Evolutionary conservation across 2,329 filamentous ascomycete genomes (phyloP).

Genomic region (Emergomyces orientalis): DNA sequence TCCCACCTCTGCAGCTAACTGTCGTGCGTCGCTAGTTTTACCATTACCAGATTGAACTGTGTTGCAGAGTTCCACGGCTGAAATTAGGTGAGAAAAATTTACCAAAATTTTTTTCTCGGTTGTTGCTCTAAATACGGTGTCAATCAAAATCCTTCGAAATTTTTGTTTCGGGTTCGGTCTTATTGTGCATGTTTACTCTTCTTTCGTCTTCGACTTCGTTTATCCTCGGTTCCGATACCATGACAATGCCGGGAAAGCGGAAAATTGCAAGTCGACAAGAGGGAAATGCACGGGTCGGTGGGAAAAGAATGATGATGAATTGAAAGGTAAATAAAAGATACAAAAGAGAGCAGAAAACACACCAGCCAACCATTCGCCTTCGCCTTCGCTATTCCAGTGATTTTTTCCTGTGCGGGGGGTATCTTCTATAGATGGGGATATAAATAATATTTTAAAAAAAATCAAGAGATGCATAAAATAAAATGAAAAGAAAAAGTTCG

Average conservation of each 20-base stretch:
- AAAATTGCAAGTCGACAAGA: neutral
- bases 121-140: neutral
- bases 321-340: neutral
- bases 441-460: neutral
- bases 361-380: neutral
- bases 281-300: neutral
- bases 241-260: neutral
- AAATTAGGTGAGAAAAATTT: neutral
- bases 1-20: no score
- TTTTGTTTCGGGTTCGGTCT: neutral
- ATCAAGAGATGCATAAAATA: slow-evolving; percentile 9
- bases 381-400: neutral
- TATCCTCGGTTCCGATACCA: no score
- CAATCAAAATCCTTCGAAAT: neutral
- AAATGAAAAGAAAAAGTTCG: slow-evolving; percentile 8
- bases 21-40: neutral
- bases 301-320: neutral
- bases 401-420: neutral
- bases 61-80: neutral
- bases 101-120: neutral
- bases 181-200: neutral
- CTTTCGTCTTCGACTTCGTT: neutral
- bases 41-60: neutral
- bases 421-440: slow-evolving; percentile 1
- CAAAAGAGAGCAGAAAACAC: neutral